Conservation (phyloP, 208 protist species). For the Acanthamoeba healyi region DNA sequence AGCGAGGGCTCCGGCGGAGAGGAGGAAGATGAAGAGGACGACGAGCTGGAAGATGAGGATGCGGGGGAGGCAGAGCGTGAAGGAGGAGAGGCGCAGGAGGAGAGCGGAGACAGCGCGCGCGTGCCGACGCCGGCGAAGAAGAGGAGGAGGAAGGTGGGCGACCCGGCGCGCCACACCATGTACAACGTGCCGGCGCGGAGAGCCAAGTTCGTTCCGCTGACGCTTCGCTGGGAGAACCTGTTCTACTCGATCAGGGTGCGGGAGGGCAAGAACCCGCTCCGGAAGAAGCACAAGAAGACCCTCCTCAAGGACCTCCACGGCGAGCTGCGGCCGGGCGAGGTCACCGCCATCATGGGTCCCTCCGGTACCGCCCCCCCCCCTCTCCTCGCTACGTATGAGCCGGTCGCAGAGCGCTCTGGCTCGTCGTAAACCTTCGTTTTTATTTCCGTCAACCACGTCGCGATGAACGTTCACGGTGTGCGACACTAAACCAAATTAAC, state of each 20-base stretch:
- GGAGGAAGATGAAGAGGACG: not conserved
- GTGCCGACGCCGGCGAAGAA: not conserved
- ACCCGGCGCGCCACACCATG: not conserved
- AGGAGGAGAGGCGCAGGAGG: not conserved
- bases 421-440: not conserved
- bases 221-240: not conserved
- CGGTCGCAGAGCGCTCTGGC: no score
- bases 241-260: constrained; percentile 14
- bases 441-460: no score
- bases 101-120: not conserved
- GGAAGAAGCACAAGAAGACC: constrained; percentile 53
- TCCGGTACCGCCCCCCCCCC: constrained; percentile 45
- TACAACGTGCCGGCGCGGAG: not conserved
- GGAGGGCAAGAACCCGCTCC: constrained; percentile 17
- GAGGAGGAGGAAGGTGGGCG: not conserved
- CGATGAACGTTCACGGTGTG: no score
- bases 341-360: constrained; percentile 64
- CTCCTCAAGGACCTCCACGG: constrained; percentile 45
- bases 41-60: not conserved
- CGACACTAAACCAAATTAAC: no score
- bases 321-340: not conserved
- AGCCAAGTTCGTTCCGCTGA: constrained; percentile 27
- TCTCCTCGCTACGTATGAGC: no score
- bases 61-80: not conserved
- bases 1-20: not conserved